Evolutionary conservation across 2,329 filamentous ascomycete species (phyloP).

Genomic region (Fusarium tricinctum): DNA sequence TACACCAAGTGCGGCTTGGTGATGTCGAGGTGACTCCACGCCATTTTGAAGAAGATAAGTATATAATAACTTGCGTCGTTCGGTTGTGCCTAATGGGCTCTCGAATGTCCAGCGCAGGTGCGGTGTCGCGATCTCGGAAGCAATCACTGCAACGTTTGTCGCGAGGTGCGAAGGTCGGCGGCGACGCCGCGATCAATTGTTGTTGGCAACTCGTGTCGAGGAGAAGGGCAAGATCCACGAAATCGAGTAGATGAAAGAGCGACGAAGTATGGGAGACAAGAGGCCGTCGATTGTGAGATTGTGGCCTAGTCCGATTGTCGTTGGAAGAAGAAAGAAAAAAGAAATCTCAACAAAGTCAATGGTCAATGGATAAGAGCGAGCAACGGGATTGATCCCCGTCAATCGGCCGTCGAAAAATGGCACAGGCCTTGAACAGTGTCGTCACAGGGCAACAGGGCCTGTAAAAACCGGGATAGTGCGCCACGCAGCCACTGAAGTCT

Average conservation of each 20-base stretch:
- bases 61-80: constrained; percentile 20
- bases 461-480: constrained; percentile 34
- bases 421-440: constrained; percentile 46
- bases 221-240: constrained; percentile 20
- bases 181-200: constrained; percentile 43
- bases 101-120: constrained; percentile 12
- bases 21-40: constrained; percentile 84
- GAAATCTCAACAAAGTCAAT: constrained; percentile 32
- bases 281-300: constrained; percentile 3
- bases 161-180: constrained; percentile 35
- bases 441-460: constrained; percentile 48
- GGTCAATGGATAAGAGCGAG: constrained; percentile 20
- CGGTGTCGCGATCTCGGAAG: constrained; percentile 37
- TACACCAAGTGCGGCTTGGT: constrained; percentile 98
- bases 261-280: constrained; percentile 8
- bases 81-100: constrained; percentile 17
- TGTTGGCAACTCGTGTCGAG: constrained; percentile 30
- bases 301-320: constrained; percentile 15
- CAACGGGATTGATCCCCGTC: constrained; percentile 28
- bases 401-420: constrained; percentile 38
- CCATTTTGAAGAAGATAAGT: constrained; percentile 64
- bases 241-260: constrained; percentile 1
- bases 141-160: constrained; percentile 34
- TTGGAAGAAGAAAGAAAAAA: constrained; percentile 11
- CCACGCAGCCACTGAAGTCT: constrained; percentile 45